Evolutionary conservation across 2,329 filamentous ascomycete genomes (phyloP), one percentile per base, ranked within the genome.

Genomic region (Fusarium hostae): DNA sequence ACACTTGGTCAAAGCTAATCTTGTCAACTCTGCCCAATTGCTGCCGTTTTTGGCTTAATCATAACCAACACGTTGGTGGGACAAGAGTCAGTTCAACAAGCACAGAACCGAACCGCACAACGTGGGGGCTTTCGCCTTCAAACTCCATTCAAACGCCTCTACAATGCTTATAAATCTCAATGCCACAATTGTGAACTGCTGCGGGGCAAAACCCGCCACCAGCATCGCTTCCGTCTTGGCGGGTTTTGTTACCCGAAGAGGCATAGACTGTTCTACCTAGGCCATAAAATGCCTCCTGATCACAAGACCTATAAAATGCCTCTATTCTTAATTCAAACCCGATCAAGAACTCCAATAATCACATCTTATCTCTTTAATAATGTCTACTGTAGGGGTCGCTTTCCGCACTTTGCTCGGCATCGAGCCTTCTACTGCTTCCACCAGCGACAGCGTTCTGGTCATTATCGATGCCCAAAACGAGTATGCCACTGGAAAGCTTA

Each of bases 381-480:
- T 44, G 39, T 41, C 50, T 15, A 77, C 76, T 9, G 12, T 39
- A 10, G 43, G 43, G 9, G 58, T 41, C 2, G 51, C 58, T n/a
- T 81, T 81, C 81, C 87, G 88, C 63, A 73, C 84, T 37, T 80
- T 89, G 63, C 75, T 91, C 61, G 89, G 90, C 65, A 80, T 86
- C 22, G 76, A 82, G 16, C 84, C 85, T 28, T 88, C 87, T 18
- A 87, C 86, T 2, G 89, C 89, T 24, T 86, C 87, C 0, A 81
- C 86, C 3, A 78, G 79, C 51, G 89, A 92, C 80, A 89, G 86
- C 69, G 85, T 86, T 10, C 84, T 92, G 41, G 79, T 92, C 74
- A 91, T 92, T 79, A 89, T 92, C 78, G 90, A 92, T 78, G 90
- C 90, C 3, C 91, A 92, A 76, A 91, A 92, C 76, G 91, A 92